Percentiles rank a stretch among this genome's conserved stretches.
phyloP scores from a whole-genome alignment of 2,329 filamentous ascomycete genomes.

The Ophiostoma pallidulum region DNA sequence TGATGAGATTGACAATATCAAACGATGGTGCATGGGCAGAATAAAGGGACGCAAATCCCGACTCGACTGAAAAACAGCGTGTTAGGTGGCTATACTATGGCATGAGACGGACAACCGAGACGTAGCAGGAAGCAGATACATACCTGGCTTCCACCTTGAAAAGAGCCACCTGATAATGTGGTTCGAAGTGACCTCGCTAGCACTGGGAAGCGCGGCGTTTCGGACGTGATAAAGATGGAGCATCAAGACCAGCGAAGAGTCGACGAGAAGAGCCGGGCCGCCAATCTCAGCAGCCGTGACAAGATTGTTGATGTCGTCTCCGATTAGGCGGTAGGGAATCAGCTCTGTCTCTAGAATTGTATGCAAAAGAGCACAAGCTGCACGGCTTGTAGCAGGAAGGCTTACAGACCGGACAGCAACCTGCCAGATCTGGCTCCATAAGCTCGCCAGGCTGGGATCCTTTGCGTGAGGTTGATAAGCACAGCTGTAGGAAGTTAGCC shows the following conservation, averaged over 20 bases:
- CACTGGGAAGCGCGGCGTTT: constrained; percentile 58
- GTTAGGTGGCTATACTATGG: not conserved
- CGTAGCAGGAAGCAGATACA: constrained; percentile 18
- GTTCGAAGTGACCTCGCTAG: constrained; percentile 56
- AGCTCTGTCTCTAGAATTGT: constrained; percentile 56
- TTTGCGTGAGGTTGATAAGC: constrained; percentile 33
- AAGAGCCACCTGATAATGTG: constrained; percentile 75
- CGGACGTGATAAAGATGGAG: constrained; percentile 55
- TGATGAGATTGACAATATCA: constrained; percentile 60
- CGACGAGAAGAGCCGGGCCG: constrained; percentile 69
- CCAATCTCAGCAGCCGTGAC: constrained; percentile 70
- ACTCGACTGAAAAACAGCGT: constrained; percentile 43
- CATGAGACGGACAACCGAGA: not conserved
- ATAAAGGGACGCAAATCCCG: constrained; percentile 54
- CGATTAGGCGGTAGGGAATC: constrained; percentile 57
- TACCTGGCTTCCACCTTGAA: constrained; percentile 73
- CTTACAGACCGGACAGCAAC: constrained; percentile 61
- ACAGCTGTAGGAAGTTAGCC: constrained; percentile 28
- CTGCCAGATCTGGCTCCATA: constrained; percentile 71
- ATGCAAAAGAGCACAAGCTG: constrained; percentile 65
- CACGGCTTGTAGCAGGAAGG: constrained; percentile 60
- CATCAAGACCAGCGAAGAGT: constrained; percentile 69
- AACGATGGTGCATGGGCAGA: constrained; percentile 53
- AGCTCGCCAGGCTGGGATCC: constrained; percentile 30
- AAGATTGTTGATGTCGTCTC: constrained; percentile 62